Evolutionary conservation across 495 filamentous ascomycete genomes (phyloP).

Genomic region (Penicillium bialowiezense): DNA sequence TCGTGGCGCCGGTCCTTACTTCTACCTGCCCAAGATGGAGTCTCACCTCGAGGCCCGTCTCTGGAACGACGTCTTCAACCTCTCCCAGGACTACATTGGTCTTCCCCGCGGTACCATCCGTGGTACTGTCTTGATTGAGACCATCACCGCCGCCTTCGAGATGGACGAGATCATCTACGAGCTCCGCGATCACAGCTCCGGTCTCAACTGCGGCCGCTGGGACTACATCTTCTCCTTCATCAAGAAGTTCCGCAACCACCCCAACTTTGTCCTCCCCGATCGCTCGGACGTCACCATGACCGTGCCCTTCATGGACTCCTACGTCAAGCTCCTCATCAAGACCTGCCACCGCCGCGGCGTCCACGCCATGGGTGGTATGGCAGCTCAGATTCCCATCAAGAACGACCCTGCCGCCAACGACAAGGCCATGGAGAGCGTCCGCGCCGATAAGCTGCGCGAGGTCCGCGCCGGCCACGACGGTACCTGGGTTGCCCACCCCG

Average conservation of each 20-base stretch:
- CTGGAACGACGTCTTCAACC: constrained; percentile 99
- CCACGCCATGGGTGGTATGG: constrained; percentile 99
- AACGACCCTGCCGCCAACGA: constrained; percentile 87
- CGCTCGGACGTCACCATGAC: constrained; percentile 94
- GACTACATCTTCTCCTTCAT: constrained; percentile 99
- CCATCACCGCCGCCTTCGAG: constrained; percentile 97
- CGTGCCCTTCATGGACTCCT: constrained; percentile 97
- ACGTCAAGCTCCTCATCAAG: constrained; percentile 94
- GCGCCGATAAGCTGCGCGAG: constrained; percentile 94
- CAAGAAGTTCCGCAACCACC: constrained; percentile 97
- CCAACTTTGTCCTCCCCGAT: constrained; percentile 90
- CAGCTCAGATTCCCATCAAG: constrained; percentile 98
- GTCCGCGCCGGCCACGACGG: constrained; percentile 94
- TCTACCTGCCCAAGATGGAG: constrained; percentile 99
- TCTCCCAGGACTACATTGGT: constrained; percentile 87
- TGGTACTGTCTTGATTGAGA: constrained; percentile 96
- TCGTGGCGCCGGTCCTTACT: constrained; percentile 88
- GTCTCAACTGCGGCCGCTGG: constrained; percentile 98
- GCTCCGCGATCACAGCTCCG: constrained; percentile 92
- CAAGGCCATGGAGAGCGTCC: constrained; percentile 88
- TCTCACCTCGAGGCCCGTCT: constrained; percentile 94
- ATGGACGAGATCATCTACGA: constrained; percentile 99
- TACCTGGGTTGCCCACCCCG: constrained; percentile 96
- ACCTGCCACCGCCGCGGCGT: constrained; percentile 95
- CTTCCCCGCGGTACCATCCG: constrained; percentile 91